Base-by-base conservation (phyloP, 805 yeast genomes). In the Wickerhamiella azymoides region DNA sequence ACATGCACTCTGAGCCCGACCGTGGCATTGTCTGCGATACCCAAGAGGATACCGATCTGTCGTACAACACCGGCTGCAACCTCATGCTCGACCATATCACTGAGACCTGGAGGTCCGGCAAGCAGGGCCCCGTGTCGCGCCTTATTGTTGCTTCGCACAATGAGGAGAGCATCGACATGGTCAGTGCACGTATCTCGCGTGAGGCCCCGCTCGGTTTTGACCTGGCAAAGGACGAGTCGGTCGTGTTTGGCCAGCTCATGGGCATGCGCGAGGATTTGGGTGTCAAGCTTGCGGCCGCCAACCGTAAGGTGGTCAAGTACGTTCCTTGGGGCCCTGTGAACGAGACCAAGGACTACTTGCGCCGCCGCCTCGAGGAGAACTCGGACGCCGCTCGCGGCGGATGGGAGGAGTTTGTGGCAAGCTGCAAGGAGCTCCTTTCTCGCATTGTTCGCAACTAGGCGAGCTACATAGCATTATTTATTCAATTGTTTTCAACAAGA, bases 261-360 rank as follows among this genome's bases (percentile, higher is more conserved):
- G 97, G 97, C 32, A 89, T 88, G 96, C 93, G 94, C 43, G 97
- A 88, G 63, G 80, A 81, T 57, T 74, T 84, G 50, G 84, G 96
- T 21, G 72, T 73, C 60, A 84, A 82, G 54, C 71, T 88, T 57
- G 75, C 84, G 47, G 65, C 70, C 36, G 69, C 77, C 40, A 75
- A 81, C 53, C 70, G 74, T 39, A 84, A 84, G 57, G 79, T 88
- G 45, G 79, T 89, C 65, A 89, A 89, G 66, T 88, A 89, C 61
- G 96, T 88, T 51, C 94, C 96, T 14, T 88, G 96, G 96, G 96
- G 96, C 9, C 96, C 96, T 28, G 93, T 94, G 47, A 65, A 76
- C 54, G 96, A 89, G 66, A 86, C 96, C 48, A 85, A 84, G 67
- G 94, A 84, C 55, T 88, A 88, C 60, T 66, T 88, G 50, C 68